A percentile compares a stretch with the other conserved stretches of the same genome.
Conservation (phyloP, 768 basidiomycete species). For the Mycena vitilis region DNA sequence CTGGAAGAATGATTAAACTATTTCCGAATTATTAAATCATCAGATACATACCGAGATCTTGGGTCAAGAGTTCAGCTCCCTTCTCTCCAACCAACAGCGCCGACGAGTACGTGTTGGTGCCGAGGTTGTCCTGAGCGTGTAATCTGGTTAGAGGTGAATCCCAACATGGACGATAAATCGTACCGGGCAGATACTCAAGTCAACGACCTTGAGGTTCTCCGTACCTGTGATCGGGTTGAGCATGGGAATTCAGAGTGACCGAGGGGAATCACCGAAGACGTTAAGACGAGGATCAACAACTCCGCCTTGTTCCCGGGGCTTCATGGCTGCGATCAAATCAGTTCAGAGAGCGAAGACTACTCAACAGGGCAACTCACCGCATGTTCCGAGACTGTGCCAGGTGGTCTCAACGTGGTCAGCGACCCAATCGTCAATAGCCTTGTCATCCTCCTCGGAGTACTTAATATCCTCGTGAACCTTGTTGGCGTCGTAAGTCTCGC, state of each 20-base stretch:
- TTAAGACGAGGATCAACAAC: conserved; percentile 73
- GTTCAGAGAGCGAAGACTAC: background rate
- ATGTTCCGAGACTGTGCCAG: conserved; percentile 75
- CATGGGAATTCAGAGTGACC: background rate
- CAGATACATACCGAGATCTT: conserved; percentile 66
- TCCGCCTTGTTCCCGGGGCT: conserved; percentile 72
- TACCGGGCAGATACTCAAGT: conserved; percentile 80
- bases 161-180: conserved; percentile 35
- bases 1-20: conserved; percentile 43
- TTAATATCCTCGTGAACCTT: conserved; percentile 75
- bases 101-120: conserved; percentile 80
- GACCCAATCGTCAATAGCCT: conserved; percentile 73
- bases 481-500: conserved; percentile 61
- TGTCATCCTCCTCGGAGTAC: conserved; percentile 75
- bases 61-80: conserved; percentile 68
- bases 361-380: conserved; percentile 48
- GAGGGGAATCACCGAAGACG: conserved; percentile 56
- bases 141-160: background rate
- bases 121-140: conserved; percentile 67
- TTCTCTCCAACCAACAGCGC: conserved; percentile 79
- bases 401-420: conserved; percentile 80
- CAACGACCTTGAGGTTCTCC: conserved; percentile 73
- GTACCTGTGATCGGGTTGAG: conserved; percentile 51
- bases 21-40: background rate
- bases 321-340: conserved; percentile 61